These are phyloP conservation scores for Spergularia bocconei DNA, from an alignment of 148 eudicot genomes.

Conservation along the genomic window DNA sequence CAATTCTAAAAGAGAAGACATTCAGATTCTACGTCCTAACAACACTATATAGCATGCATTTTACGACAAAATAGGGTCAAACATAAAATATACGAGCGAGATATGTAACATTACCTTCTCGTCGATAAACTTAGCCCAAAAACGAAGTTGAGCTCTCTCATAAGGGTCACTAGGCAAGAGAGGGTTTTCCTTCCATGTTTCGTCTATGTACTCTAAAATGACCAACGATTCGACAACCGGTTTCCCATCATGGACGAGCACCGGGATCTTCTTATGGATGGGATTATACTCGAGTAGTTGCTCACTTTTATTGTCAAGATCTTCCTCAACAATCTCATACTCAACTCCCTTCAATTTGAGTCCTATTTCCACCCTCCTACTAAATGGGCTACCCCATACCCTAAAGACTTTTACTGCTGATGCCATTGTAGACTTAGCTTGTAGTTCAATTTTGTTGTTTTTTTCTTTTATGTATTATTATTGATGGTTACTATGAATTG, in stretches of 20 bases:
- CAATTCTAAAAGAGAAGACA: too few species aligned
- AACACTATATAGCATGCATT: too few species aligned
- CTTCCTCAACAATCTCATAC: not conserved
- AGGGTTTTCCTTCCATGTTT: slow-evolving; percentile 7
- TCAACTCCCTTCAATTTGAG: slow-evolving; percentile 1
- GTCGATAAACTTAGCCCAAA: slow-evolving; percentile 15
- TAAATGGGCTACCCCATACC: slow-evolving; percentile 1
- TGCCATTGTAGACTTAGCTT: not conserved
- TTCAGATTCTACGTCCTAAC: too few species aligned
- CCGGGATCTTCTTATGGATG: slow-evolving; percentile 3
- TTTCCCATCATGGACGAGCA: not conserved
- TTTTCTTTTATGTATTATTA: too few species aligned
- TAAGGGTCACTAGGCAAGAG: slow-evolving; percentile 4
- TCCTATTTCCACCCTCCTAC: slow-evolving; percentile 1
- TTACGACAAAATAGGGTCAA: too few species aligned
- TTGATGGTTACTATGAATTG: too few species aligned
- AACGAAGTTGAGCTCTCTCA: not conserved
- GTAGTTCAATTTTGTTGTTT: not conserved
- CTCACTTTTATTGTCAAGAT: slow-evolving; percentile 6
- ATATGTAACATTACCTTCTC: slow-evolving; percentile 1
- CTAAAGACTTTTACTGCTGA: not conserved
- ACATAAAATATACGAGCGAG: too few species aligned
- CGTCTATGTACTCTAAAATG: slow-evolving; percentile 14
- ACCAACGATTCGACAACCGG: not conserved
- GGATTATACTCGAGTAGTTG: slow-evolving; percentile 10